These are phyloP conservation scores for Aspergillus baeticus DNA, from an alignment of 495 filamentous ascomycete genomes.

Conservation along the genomic window DNA sequence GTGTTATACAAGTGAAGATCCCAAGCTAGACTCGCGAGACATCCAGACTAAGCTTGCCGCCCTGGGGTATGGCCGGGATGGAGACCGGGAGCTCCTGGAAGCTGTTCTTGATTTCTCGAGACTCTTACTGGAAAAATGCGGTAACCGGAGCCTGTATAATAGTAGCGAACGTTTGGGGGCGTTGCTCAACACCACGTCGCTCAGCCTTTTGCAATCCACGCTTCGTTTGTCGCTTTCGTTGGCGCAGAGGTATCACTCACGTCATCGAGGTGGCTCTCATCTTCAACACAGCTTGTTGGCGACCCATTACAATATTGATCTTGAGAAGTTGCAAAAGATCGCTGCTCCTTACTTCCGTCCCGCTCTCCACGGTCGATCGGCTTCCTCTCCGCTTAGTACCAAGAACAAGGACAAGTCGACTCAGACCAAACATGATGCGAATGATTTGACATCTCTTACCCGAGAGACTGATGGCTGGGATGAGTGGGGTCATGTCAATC, in stretches of 20 bases:
- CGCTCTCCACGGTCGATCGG: constrained; percentile 34
- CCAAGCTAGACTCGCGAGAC: constrained; percentile 40
- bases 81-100: constrained; percentile 77
- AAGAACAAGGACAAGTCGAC: constrained; percentile 76
- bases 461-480: constrained; percentile 57
- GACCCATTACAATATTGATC: constrained; percentile 91
- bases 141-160: constrained; percentile 92
- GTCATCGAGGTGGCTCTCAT: constrained; percentile 65
- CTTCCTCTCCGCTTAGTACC: constrained; percentile 45
- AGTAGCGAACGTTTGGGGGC: constrained; percentile 87
- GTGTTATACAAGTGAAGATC: constrained; percentile 44
- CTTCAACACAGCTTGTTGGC: constrained; percentile 72
- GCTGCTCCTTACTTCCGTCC: constrained; percentile 80
- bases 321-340: constrained; percentile 81
- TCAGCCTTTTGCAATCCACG: constrained; percentile 69
- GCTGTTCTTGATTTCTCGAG: constrained; percentile 79
- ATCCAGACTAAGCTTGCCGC: constrained; percentile 53
- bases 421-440: constrained; percentile 55
- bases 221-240: constrained; percentile 78
- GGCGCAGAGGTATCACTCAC: constrained; percentile 87
- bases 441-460: constrained; percentile 72
- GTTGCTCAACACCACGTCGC: constrained; percentile 81
- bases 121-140: constrained; percentile 88
- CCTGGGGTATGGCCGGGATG: constrained; percentile 66
- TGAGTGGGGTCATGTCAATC: constrained; percentile 64